A percentile compares a stretch with the other conserved stretches of the same genome.
Evolutionary conservation across 495 filamentous ascomycete genomes (phyloP).

Genomic region (Cudoniella acicularis): DNA sequence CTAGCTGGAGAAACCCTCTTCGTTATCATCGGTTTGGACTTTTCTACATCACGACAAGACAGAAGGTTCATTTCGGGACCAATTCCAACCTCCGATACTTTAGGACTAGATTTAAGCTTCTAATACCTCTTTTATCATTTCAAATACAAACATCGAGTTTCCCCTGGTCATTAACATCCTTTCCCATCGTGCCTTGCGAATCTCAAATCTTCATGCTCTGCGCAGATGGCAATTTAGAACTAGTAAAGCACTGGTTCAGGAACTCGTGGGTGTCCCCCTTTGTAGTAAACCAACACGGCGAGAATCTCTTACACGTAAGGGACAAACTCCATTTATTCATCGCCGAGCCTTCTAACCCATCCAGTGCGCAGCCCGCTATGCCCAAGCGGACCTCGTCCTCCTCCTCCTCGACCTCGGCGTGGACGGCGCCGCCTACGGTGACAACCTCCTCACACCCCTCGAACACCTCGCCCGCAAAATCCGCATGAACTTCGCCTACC

Average conservation of each 20-base stretch:
- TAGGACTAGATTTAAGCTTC: not conserved
- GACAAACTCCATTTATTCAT: not conserved
- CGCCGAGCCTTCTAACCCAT: not conserved
- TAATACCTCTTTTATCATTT: not conserved
- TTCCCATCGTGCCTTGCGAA: not conserved
- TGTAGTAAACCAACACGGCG: constrained; percentile 3
- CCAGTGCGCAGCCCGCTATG: not conserved
- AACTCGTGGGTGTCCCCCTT: not conserved
- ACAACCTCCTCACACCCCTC: not conserved
- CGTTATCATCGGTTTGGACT: not conserved
- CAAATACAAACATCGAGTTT: constrained; percentile 2
- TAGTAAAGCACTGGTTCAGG: not conserved
- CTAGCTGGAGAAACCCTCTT: too few relatives aligned
- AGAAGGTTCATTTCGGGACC: not conserved
- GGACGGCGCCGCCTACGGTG: constrained; percentile 2
- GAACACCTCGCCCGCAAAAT: constrained; percentile 8
- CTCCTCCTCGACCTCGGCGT: not conserved
- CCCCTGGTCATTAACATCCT: not conserved
- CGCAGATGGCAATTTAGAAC: not conserved
- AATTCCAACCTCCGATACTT: not conserved
- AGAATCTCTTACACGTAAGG: constrained; percentile 9
- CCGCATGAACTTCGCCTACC: not conserved
- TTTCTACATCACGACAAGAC: not conserved
- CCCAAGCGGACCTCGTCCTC: not conserved
- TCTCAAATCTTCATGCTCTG: constrained; percentile 4